Evolutionary conservation across 257 asterid species (phyloP).

Genomic region (Ehretia macrophylla): DNA sequence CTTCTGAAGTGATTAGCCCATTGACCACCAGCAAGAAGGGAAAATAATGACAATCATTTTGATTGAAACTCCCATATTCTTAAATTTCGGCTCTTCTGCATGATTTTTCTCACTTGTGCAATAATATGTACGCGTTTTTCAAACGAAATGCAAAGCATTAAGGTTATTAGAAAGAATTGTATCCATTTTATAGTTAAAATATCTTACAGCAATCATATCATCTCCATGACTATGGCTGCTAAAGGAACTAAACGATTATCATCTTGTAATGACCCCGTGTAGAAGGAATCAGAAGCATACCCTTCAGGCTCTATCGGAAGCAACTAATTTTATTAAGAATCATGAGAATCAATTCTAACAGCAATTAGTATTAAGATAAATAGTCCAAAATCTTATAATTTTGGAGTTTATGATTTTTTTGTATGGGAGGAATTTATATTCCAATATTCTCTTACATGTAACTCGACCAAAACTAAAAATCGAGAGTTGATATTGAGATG

Average conservation of each 20-base stretch:
- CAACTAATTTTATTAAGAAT: too few relatives aligned
- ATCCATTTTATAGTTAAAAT: too few relatives aligned
- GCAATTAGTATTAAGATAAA: too few relatives aligned
- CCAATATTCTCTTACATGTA: too few relatives aligned
- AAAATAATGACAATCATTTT: background rate
- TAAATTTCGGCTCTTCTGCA: slow-evolving; percentile 7
- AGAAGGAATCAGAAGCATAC: too few relatives aligned
- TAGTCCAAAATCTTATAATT: too few relatives aligned
- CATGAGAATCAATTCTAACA: too few relatives aligned
- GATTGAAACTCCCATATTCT: slow-evolving; percentile 3
- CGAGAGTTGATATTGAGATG: too few relatives aligned
- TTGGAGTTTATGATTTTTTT: too few relatives aligned
- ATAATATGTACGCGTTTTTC: background rate
- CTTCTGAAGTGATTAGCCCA: slow-evolving; percentile 11
- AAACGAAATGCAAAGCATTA: background rate
- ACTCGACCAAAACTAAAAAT: too few relatives aligned
- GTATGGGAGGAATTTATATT: too few relatives aligned
- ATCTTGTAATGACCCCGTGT: background rate
- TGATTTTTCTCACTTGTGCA: background rate
- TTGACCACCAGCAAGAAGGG: slow-evolving; percentile 2
- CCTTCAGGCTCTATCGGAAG: too few relatives aligned
- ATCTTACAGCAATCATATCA: background rate
- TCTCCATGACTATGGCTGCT: background rate
- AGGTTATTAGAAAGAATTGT: background rate
- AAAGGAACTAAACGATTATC: background rate